Evolutionary conservation across 352 stramenopile genomes (phyloP).

Genomic region (Globisporangium emineosum): DNA sequence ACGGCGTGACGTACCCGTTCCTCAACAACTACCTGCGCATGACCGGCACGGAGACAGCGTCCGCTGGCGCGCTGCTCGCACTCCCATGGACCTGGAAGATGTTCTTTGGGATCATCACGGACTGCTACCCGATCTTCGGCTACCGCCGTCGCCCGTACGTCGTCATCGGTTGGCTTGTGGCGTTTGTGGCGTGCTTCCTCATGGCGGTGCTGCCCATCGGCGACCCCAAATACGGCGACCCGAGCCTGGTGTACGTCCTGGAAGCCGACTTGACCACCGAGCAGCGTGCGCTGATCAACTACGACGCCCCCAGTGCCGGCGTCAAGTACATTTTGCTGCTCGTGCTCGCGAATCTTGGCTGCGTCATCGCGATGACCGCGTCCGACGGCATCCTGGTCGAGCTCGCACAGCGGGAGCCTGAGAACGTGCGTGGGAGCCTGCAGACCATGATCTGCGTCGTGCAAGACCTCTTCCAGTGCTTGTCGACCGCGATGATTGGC

Average conservation of each 20-base stretch:
- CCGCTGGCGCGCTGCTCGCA: conserved; percentile 19
- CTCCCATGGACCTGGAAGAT: conserved; percentile 60
- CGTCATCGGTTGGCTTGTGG: conserved; percentile 28
- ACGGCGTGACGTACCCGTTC: conserved; percentile 15
- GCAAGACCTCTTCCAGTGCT: background rate
- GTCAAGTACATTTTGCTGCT: background rate
- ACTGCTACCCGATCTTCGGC: conserved; percentile 32
- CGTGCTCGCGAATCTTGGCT: background rate
- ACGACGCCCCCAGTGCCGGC: background rate
- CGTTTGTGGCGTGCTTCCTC: conserved; percentile 12
- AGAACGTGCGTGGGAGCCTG: background rate
- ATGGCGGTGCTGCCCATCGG: conserved; percentile 18
- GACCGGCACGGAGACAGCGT: conserved; percentile 16
- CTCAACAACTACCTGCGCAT: conserved; percentile 26
- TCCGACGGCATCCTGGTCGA: background rate
- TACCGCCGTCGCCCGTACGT: conserved; percentile 44
- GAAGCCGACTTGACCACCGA: background rate
- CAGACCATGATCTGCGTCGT: background rate
- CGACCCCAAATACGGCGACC: conserved; percentile 12
- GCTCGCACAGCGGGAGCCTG: background rate
- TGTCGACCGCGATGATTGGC: background rate
- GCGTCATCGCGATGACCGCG: background rate
- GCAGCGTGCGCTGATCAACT: background rate
- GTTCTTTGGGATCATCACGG: conserved; percentile 45
- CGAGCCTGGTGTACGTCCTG: background rate